Base-by-base conservation (phyloP, 192 early-diverging fungal genomes). In the Spinellus fusiger region DNA sequence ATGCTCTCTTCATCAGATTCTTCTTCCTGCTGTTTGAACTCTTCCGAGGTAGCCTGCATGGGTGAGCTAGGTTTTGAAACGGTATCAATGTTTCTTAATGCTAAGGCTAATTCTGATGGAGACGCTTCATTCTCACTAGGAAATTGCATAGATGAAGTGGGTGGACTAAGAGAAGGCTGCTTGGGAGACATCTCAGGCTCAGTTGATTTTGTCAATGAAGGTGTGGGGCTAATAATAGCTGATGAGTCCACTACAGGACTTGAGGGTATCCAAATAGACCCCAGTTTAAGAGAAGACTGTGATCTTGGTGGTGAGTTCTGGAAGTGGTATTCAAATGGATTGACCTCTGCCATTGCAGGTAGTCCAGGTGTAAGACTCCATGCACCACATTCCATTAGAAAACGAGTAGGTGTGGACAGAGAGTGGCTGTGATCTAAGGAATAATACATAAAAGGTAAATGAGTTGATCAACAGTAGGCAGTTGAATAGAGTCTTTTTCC, bases 391-490 rank as follows among this genome's bases (percentile, higher is more conserved):
- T 68, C 66, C 50, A 68, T 55, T 0, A 68, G 34, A 25, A 68
- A 68, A 20, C 66, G 66, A 50, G 66, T 68, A 7, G 66, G 66
- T 15, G 66, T 68, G 12, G 66, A 54, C 18, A 68, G 33, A 26
- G 47, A 18, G 5, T 32, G 40, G 18, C 1, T 6, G 40, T 44
- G 40, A 5, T 44, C 40, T 44, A 44, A 3, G 6, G 35, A 37
- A 37, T 9, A 37, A 13, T 6, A 9, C 35, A 37, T 3, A n/a
- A 10, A 44, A 44, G 40, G 18, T 44, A 18, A 44, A n/a, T n/a
- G n/a, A n/a, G n/a, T n/a, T n/a, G n/a, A n/a, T n/a, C n/a, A n/a
- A n/a, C n/a, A n/a, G n/a, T n/a, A n/a, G n/a, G n/a, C n/a, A n/a
- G n/a, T n/a, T n/a, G n/a, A n/a, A n/a, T n/a, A n/a, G n/a, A n/a